Evolutionary conservation across 768 basidiomycete species (phyloP), one percentile per base, ranked within the genome.

Genomic region (Peribolospora baueri): DNA sequence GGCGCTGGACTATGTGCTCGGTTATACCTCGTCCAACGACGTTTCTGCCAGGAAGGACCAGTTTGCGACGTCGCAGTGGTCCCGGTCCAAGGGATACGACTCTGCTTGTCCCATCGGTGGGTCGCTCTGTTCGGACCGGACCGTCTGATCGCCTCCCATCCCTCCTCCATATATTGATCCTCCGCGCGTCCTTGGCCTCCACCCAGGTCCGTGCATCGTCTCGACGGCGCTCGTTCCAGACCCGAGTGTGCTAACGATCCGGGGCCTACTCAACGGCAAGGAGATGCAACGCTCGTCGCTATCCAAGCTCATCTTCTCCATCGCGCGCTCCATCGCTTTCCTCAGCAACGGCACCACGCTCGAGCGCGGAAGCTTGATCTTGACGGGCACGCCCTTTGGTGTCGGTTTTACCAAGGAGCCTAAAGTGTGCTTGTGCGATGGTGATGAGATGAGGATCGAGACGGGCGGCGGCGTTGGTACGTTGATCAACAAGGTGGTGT

Each of bases 271-370:
- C 43, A 67, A 65, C 54, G 67, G 65, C 7, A 60, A 63, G 25
- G 54, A 53, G 3, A 59, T 67, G 13, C 68, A 69, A 57, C 25
- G 25, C 25, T 25, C 25, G 25, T 25, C 25, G 25, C 25, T 41
- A 7, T 46, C n/a, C 4, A 55, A 69, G 67, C 55, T 69, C 7
- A 70, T 69, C 63, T 69, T 69, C 56, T 58, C 63, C n/a, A 56
- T 67, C 2, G 60, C 65, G 40, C 61, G 66, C 55, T 63, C 67
- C 54, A 58, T 68, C 42, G 63, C 68, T 3, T 65, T 65, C 62
- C 58, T 68, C 37, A 67, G 67, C 0, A 66, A 68, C 53, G 69
- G 70, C 2, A 68, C 69, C 2, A 70, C 68, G 0, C 59, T 69
- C 6, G 58, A 57, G 7, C 57, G 65, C 36, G 70, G 70, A 1